Evolutionary conservation across 257 asterid species (phyloP), one percentile per base, ranked within the genome.

Genomic region (Catharanthus roseus): DNA sequence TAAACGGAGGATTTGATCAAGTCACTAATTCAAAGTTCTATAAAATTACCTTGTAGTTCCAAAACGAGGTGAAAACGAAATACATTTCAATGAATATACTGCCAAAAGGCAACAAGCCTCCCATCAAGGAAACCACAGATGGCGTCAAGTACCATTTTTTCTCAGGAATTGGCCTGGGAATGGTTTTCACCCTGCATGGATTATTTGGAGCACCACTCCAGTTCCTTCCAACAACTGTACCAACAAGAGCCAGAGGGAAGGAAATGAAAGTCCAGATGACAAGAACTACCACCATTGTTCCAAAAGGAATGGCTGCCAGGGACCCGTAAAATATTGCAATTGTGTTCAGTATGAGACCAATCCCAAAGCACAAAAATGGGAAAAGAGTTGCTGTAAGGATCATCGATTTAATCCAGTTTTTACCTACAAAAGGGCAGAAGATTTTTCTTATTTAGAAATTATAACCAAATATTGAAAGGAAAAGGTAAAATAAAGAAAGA

Each of bases 131-230:
- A 68, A 87, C 77, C 38, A 87, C 81, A 34, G 86, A 85, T 24
- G 92, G 88, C 1, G 85, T 83, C 75, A 87, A 75, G 73, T 87
- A 85, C 95, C 90, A 88, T 73, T 85, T 88, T 77, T 86, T 93
- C 84, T 89, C 97, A 6, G 99, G 99, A 58, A 93, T 91, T 47
- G 97, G 98, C 64, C 90, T 85, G 39, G 92, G 92, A 60, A 87
- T 85, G 74, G 92, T 85, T 78, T 87, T 87, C 80, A 87, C 92
- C 62, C 92, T 85, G 69, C 92, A 87, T 0, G 92, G 92, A 83
- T 85, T 83, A 72, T 83, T 78, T 29, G 92, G 92, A 70, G 90
- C 84, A 47, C 92, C 92, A 70, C 89, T 85, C 85, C 92, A 87
- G 79, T 83, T 87, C 79, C 82, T 79, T 72, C 91, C 91, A 73